A percentile compares a stretch with the other conserved stretches of the same genome.
These are phyloP conservation scores for Hansfordia pulvinata DNA, from an alignment of 2,329 filamentous ascomycete genomes.

Conservation along the genomic window DNA sequence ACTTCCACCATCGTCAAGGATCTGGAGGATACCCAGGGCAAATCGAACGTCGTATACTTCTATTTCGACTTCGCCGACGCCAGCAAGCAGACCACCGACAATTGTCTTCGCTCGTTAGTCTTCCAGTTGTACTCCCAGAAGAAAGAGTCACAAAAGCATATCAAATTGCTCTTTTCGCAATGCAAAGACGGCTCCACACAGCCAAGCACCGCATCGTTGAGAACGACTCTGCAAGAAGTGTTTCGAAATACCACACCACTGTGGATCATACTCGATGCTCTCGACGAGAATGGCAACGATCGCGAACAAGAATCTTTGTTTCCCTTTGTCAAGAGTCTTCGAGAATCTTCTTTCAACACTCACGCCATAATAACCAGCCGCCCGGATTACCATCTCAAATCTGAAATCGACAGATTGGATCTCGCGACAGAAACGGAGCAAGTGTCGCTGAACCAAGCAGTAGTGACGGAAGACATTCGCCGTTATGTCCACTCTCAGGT, in stretches of 20 bases:
- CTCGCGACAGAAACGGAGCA: constrained; percentile 3
- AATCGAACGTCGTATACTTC: constrained; percentile 13
- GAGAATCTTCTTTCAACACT: constrained; percentile 1
- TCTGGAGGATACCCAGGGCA: constrained; percentile 4
- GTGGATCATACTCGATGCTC: constrained; percentile 15
- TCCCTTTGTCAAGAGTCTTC: constrained; percentile 5
- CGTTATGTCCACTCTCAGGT: constrained; percentile 10
- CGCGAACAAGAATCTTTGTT: constrained; percentile 3
- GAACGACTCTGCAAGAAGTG: constrained; percentile 9
- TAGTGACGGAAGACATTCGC: constrained; percentile 12
- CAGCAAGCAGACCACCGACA: constrained; percentile 18
- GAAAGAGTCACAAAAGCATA: constrained; percentile 3
- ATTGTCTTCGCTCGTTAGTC: constrained; percentile 21
- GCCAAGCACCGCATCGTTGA: constrained; percentile 11
- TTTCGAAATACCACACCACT: constrained; percentile 10
- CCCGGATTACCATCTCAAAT: constrained; percentile 11
- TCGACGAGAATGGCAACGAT: constrained; percentile 12
- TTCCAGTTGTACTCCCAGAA: constrained; percentile 16
- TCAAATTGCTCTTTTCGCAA: constrained; percentile 14
- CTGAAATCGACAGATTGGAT: constrained; percentile 5
- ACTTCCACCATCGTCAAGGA: constrained; percentile 21
- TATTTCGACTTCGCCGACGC: constrained; percentile 24
- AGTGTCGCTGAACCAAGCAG: constrained; percentile 9
- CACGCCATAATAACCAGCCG: constrained; percentile 12
- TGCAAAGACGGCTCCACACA: constrained; percentile 10